These are phyloP conservation scores for Rhipidocladum racemiflorum DNA, from an alignment of 176 grass and related monocot genomes.

Conservation along the genomic window DNA sequence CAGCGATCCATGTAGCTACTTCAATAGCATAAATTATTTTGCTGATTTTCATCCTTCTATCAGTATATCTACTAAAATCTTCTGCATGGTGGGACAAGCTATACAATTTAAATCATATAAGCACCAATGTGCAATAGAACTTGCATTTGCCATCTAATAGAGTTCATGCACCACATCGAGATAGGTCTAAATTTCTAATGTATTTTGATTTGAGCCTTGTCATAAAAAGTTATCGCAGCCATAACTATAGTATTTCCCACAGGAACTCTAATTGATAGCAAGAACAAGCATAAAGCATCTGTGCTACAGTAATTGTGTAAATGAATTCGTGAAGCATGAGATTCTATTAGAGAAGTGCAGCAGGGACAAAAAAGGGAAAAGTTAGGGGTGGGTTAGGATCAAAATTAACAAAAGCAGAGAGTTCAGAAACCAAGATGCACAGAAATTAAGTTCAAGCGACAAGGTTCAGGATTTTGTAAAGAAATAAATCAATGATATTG, in stretches of 20 bases:
- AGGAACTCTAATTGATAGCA: neutral
- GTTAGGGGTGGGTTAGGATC: neutral
- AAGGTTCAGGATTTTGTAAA: neutral
- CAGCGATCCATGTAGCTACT: neutral
- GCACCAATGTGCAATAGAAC: neutral
- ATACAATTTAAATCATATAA: neutral
- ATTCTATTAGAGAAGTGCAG: neutral
- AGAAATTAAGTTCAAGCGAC: neutral
- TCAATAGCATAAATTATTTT: neutral
- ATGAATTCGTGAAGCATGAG: neutral
- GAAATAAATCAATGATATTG: conserved; percentile 6
- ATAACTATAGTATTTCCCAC: neutral
- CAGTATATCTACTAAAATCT: conserved; percentile 20
- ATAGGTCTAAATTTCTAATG: neutral
- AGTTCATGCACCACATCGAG: neutral
- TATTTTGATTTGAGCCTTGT: conserved; percentile 3
- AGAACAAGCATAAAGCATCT: neutral
- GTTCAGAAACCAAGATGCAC: neutral
- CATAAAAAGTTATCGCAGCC: neutral
- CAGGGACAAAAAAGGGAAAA: neutral
- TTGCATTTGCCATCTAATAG: neutral
- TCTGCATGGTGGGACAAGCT: neutral
- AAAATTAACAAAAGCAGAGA: neutral
- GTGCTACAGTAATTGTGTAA: neutral
- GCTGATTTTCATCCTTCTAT: neutral